These are phyloP conservation scores for Neopestalotiopsis clavispora DNA, from an alignment of 2,329 filamentous ascomycete species.

Conservation along the genomic window DNA sequence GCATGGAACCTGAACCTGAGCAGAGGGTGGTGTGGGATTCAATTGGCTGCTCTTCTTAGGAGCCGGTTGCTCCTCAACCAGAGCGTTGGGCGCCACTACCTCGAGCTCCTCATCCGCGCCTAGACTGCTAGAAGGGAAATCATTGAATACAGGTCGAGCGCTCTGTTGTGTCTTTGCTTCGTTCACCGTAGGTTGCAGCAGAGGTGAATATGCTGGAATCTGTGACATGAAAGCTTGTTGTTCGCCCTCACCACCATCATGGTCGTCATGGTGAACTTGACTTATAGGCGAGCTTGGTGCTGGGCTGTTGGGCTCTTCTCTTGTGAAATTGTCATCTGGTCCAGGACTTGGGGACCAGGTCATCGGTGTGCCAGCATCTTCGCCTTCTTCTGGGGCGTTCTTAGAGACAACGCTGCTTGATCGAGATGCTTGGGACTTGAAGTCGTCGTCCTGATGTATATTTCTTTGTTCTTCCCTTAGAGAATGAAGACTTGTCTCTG, in stretches of 20 bases:
- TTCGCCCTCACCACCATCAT: not conserved
- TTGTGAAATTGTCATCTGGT: not conserved
- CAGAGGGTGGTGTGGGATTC: constrained; percentile 37
- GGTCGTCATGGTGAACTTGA: not conserved
- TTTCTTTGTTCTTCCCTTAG: not conserved
- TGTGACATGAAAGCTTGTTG: constrained; percentile 30
- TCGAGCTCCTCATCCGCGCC: constrained; percentile 37
- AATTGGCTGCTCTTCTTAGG: constrained; percentile 29
- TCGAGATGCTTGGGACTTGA: not conserved
- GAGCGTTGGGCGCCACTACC: constrained; percentile 33
- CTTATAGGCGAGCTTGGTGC: not conserved
- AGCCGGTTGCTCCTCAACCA: constrained; percentile 25
- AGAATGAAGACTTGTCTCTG: not conserved
- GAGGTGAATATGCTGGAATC: constrained; percentile 27
- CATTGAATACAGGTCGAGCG: constrained; percentile 3
- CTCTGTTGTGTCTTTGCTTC: constrained; percentile 19
- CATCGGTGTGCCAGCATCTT: not conserved
- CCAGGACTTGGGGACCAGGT: not conserved
- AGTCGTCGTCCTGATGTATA: not conserved
- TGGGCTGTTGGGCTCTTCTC: not conserved
- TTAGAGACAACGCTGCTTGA: not conserved
- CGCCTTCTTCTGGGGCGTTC: not conserved
- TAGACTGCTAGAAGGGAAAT: constrained; percentile 32
- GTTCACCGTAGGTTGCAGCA: constrained; percentile 25
- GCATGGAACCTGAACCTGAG: constrained; percentile 35